Evolutionary conservation across 208 protist genomes (phyloP).

Genomic region (Leishmania arabica): DNA sequence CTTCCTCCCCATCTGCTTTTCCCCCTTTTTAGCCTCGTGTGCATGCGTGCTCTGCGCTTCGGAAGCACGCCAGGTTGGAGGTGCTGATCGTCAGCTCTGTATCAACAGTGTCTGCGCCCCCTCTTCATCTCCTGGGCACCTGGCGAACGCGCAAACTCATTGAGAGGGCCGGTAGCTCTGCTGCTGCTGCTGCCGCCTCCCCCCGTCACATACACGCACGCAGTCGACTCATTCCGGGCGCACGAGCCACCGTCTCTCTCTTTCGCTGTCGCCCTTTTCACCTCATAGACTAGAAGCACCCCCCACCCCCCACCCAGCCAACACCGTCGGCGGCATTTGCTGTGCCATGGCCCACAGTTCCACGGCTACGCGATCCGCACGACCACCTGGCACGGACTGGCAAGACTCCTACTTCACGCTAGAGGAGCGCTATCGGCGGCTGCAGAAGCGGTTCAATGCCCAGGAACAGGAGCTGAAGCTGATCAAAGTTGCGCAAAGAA

Average conservation of each 20-base stretch:
- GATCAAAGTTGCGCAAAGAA: conserved; percentile 69
- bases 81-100: not conserved
- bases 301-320: not conserved
- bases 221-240: not conserved
- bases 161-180: not conserved
- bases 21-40: not conserved
- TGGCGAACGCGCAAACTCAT: not conserved
- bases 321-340: not conserved
- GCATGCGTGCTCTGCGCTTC: not conserved
- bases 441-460: conserved; percentile 71
- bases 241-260: not conserved
- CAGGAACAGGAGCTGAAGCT: conserved; percentile 79
- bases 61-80: not conserved
- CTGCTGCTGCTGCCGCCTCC: too few species aligned
- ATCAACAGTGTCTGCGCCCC: not conserved
- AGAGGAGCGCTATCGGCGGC: conserved; percentile 77
- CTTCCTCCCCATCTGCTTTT: not conserved
- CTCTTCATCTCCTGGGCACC: not conserved
- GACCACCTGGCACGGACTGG: conserved; percentile 72
- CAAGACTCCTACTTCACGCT: conserved; percentile 81
- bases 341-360: conserved; percentile 10
- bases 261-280: not conserved
- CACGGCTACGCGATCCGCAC: conserved; percentile 18
- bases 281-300: not conserved
- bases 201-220: not conserved